Base-by-base conservation (phyloP, 306 rosid genomes). In the Rosa lucieae region DNA sequence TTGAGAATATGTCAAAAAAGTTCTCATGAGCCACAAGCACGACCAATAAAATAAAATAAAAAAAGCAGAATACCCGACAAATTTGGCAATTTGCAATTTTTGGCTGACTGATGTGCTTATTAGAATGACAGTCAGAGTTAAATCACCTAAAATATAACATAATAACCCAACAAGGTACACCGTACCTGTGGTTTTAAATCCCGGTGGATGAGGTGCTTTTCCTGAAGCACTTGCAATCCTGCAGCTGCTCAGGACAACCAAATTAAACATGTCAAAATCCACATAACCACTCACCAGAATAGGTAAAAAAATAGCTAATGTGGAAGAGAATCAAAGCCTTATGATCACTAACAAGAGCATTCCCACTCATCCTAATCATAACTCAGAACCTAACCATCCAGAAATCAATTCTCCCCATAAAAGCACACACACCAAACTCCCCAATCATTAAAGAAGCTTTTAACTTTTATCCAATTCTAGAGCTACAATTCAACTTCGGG, bases 181-280 rank as follows among this genome's bases (percentile, higher is more conserved):
- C 67, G 67, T 86, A 95, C 99, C 99, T 91, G 98, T 13, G 99
- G 99, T 77, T 96, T 96, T 55, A 96, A 87, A 91, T 96, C 99
- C 75, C 99, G 87, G 80, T 96, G 99, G 82, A 96, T 96, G 80
- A 96, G 97, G 77, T 91, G 88, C 75, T 91, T 89, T 79, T 90
- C 96, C 82, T 96, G 98, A 84, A 93, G 99, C 55, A 91, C 91
- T 83, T 87, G 90, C 89, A 93, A 80, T 70, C 99, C 99, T 18
- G 86, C 79, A 62, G 96, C 98, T 96, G 90, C 82, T 86, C 75
- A 86, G 43, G 69, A 74, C 78, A 82, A 79, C 73, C 79, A 77
- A 68, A 81, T 77, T 69, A 72, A 79, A 68, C 82, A 67, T 32
- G 81, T 72, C 13, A n/a, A 70, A 40, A 21, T 70, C 71, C 74